Evolutionary conservation across 352 stramenopile species (phyloP).

Genomic region (Globisporangium nunn): DNA sequence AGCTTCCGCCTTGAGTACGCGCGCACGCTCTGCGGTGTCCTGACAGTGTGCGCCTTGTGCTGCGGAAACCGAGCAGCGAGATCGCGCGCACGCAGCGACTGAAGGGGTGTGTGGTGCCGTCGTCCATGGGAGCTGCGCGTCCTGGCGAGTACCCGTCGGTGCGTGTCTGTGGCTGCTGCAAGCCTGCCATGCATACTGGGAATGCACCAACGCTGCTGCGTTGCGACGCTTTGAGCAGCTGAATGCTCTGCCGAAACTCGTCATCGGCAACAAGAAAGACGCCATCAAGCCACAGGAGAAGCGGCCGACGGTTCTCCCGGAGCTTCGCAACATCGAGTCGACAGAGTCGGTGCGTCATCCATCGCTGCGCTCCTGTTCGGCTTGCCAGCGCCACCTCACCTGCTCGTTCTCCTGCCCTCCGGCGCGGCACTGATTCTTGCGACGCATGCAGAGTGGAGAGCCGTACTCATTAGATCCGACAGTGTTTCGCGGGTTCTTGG

Average conservation of each 20-base stretch:
- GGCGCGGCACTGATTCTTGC: not conserved
- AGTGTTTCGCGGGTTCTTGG: slow-evolving; percentile 54
- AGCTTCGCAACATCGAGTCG: slow-evolving; percentile 42
- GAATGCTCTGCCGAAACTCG: slow-evolving; percentile 51
- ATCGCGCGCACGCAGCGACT: slow-evolving; percentile 32
- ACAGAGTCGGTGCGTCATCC: slow-evolving; percentile 42
- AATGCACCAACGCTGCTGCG: not conserved
- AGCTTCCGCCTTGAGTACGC: not conserved
- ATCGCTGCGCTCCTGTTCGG: not conserved
- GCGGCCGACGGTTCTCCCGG: slow-evolving; percentile 19
- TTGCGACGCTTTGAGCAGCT: slow-evolving; percentile 17
- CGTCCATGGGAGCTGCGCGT: slow-evolving; percentile 16
- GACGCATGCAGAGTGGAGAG: slow-evolving; percentile 34
- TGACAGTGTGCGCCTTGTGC: not conserved
- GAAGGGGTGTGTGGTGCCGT: slow-evolving; percentile 47
- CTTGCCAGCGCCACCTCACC: too few species aligned
- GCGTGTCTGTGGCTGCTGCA: not conserved
- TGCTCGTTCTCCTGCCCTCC: not conserved
- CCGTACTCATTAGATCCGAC: slow-evolving; percentile 44
- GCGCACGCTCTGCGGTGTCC: not conserved
- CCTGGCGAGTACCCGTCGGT: slow-evolving; percentile 34
- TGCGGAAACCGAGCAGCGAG: slow-evolving; percentile 18
- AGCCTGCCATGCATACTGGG: not conserved
- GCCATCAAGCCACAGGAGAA: slow-evolving; percentile 24
- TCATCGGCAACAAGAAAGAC: slow-evolving; percentile 82